Evolutionary conservation across 139 green algal species (phyloP), one percentile per base, ranked within the genome.

Genomic region (Ettlia oleoabundans): DNA sequence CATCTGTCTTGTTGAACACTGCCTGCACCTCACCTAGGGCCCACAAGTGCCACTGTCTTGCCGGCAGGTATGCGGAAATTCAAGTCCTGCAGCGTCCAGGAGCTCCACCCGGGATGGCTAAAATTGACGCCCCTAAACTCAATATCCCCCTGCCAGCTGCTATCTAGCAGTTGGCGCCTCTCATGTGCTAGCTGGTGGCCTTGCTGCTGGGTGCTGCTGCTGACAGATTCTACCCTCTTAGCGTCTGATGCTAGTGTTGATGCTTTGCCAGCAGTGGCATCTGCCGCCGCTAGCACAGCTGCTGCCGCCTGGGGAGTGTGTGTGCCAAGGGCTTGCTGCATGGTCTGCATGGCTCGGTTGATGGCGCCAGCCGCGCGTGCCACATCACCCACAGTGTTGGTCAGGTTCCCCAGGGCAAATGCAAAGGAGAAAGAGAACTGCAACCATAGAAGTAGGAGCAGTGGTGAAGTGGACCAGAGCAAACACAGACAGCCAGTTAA

Each of bases 1-100:
- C n/a, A n/a, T n/a, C n/a, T n/a, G n/a, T n/a, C n/a, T n/a, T n/a
- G n/a, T n/a, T n/a, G n/a, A n/a, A 69, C 7, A 7, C 30, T 22
- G 30, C n/a, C 63, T 22, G 63, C 63, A 51, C 70, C 76, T 74
- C 61, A 74, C 76, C 76, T 87, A 41, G 84, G 80, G 1, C 92
- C 92, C 51, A 95, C 90, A 19, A 95, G 85, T n/a, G 92, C 92
- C 58, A 92, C 82, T 2, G 86, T 93, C 37, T 85, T 83, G 22
- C 90, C 88, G 7, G 82, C 42, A 18, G 66, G 78, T 10, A 95
- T 81, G 15, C 10, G 32, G 84, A 92, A 84, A n/a, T 40, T 86
- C 7, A 92, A 35, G 21, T 72, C 64, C 10, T 84, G 26, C 42
- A 88, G 53, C 2, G 70, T 69, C 84, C 84, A 88, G 1, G 63